Conservation (phyloP, 179 eudicot genomes). For the Corrigiola litoralis region DNA sequence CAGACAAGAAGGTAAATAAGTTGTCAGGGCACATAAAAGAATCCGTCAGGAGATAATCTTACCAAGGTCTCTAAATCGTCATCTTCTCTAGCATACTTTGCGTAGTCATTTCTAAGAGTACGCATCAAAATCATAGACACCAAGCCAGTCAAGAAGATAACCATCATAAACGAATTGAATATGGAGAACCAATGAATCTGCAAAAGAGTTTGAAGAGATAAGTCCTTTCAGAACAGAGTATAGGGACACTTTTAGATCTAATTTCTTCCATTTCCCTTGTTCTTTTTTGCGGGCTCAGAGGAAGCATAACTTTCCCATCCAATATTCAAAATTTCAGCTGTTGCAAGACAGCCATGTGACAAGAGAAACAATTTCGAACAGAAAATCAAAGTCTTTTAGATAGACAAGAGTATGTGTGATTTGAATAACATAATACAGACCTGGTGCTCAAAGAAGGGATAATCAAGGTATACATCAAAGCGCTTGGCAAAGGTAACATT, state of each 20-base stretch:
- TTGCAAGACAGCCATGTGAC: slow-evolving; percentile 3
- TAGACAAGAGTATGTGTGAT: too few species aligned
- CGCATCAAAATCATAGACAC: slow-evolving; percentile 97
- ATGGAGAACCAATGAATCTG: slow-evolving; percentile 99
- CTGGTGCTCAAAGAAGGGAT: slow-evolving; percentile 97
- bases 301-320: too few species aligned
- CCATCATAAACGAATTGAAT: slow-evolving; percentile 99
- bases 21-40: background rate
- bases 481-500: slow-evolving; percentile 75
- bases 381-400: too few species aligned
- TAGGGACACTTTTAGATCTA: background rate
- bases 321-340: too few species aligned
- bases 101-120: slow-evolving; percentile 94
- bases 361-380: background rate
- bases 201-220: slow-evolving; percentile 12
- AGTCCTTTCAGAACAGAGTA: background rate
- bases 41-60: slow-evolving; percentile 16
- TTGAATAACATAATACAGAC: slow-evolving; percentile 24
- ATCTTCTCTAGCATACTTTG: slow-evolving; percentile 96
- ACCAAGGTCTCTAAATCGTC: slow-evolving; percentile 94
- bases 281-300: background rate
- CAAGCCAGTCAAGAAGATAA: slow-evolving; percentile 89
- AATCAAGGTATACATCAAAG: slow-evolving; percentile 88
- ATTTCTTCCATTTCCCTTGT: background rate
- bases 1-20: slow-evolving; percentile 11